A percentile compares a stretch with the other conserved stretches of the same genome.
These are phyloP conservation scores for Opeltia flavorubescens DNA, from an alignment of 495 filamentous ascomycete genomes.

Conservation along the genomic window DNA sequence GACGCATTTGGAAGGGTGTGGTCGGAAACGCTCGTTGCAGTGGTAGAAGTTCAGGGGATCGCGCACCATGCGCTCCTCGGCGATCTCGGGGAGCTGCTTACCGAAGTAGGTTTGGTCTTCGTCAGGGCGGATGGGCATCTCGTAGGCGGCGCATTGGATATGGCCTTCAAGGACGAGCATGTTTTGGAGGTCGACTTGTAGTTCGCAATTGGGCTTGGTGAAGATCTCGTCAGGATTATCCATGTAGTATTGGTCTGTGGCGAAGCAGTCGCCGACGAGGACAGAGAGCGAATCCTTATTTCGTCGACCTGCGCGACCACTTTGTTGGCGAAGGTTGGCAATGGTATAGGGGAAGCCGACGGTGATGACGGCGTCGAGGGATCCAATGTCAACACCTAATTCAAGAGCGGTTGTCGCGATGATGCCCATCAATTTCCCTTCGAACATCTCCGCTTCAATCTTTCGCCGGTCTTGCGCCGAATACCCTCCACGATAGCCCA, in stretches of 20 bases:
- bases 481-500: conserved; percentile 95
- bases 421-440: conserved; percentile 84
- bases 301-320: conserved; percentile 78
- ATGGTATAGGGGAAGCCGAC: conserved; percentile 93
- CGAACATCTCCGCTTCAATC: conserved; percentile 96
- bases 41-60: conserved; percentile 75
- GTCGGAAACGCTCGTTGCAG: conserved; percentile 77
- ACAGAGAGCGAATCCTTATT: conserved; percentile 92
- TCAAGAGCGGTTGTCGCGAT: conserved; percentile 89
- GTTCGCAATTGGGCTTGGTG: conserved; percentile 72
- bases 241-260: conserved; percentile 95
- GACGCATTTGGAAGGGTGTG: conserved; percentile 67
- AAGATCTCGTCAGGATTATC: conserved; percentile 94
- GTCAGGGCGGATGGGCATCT: conserved; percentile 72
- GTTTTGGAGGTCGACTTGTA: conserved; percentile 84
- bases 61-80: conserved; percentile 56
- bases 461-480: conserved; percentile 80
- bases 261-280: conserved; percentile 80
- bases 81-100: conserved; percentile 55
- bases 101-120: conserved; percentile 74
- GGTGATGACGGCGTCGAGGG: conserved; percentile 85
- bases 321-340: conserved; percentile 86
- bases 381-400: conserved; percentile 90
- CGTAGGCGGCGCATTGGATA: conserved; percentile 88
- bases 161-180: conserved; percentile 86